phyloP scores from a whole-genome alignment of 108 stramenopile genomes.

The Nitzschia sp. region DNA sequence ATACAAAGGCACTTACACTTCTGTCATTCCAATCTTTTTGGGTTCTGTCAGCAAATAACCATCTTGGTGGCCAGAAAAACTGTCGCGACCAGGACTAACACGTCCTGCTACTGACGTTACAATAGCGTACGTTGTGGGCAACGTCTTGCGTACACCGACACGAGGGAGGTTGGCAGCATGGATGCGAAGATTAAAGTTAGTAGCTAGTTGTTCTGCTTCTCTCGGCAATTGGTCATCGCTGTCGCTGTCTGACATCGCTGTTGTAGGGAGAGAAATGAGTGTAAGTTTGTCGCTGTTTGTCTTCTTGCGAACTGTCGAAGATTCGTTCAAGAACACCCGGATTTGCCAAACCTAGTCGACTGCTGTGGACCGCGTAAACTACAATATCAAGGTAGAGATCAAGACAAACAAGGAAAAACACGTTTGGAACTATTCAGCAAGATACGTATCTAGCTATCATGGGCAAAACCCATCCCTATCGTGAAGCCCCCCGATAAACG shows the following conservation, averaged over 20 bases:
- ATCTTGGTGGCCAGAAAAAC: background rate
- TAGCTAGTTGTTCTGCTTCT: conserved; percentile 9
- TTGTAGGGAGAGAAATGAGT: too few relatives aligned
- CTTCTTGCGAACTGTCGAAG: too few relatives aligned
- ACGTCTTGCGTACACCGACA: conserved; percentile 9
- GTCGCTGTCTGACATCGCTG: background rate
- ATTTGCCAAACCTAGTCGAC: too few relatives aligned
- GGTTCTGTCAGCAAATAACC: background rate
- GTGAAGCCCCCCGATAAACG: conserved; percentile 29
- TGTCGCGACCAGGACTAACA: background rate
- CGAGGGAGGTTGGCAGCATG: conserved; percentile 34
- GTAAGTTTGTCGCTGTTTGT: too few relatives aligned
- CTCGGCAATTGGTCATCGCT: background rate
- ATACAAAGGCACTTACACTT: conserved; percentile 1
- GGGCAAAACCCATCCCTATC: background rate
- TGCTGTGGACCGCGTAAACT: too few relatives aligned
- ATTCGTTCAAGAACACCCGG: too few relatives aligned
- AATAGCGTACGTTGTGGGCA: conserved; percentile 28
- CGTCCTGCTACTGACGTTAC: conserved; percentile 21
- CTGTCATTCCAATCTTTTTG: conserved; percentile 6
- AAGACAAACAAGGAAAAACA: too few relatives aligned
- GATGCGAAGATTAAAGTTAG: conserved; percentile 7
- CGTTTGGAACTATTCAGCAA: too few relatives aligned
- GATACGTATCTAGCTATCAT: too few relatives aligned
- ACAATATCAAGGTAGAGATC: too few relatives aligned